Conservation (phyloP, 148 eudicot genomes). For the Vaccinium darrowii region DNA sequence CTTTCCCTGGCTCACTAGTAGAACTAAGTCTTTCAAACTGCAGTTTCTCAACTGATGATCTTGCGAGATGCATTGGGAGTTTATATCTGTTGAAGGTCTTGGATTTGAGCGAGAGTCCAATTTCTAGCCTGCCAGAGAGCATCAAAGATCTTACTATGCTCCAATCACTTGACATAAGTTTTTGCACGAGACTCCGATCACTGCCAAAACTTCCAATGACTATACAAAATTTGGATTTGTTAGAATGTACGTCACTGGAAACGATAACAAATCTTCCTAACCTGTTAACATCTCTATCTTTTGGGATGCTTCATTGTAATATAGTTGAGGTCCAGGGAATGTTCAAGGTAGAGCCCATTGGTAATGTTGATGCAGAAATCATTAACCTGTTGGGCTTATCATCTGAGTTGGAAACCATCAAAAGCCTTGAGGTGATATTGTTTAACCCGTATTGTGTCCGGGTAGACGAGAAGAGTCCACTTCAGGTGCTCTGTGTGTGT, state of each 20-base stretch:
- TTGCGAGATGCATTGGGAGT: neutral
- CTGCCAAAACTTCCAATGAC: neutral
- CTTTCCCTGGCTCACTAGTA: slow-evolving; percentile 5
- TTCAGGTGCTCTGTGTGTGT: slow-evolving; percentile 15
- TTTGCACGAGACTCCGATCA: neutral
- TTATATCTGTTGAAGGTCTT: neutral
- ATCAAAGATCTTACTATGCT: neutral
- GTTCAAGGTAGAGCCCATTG: neutral
- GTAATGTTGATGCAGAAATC: neutral
- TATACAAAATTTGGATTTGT: neutral
- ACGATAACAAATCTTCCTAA: neutral
- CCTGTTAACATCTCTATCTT: neutral
- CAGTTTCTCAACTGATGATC: neutral
- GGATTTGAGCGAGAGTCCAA: neutral
- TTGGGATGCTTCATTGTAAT: neutral
- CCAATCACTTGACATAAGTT: neutral
- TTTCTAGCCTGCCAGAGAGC: slow-evolving; percentile 8
- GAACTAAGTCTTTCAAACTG: neutral
- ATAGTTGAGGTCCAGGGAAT: neutral
- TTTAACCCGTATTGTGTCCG: too few species aligned
- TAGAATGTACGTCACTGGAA: neutral
- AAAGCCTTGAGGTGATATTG: neutral
- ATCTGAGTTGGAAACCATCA: neutral
- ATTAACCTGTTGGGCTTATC: neutral
- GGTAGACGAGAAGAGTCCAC: neutral